Base-by-base conservation (phyloP, 2,329 filamentous ascomycete species). In the Hawksworthiomyces lignivorus region DNA sequence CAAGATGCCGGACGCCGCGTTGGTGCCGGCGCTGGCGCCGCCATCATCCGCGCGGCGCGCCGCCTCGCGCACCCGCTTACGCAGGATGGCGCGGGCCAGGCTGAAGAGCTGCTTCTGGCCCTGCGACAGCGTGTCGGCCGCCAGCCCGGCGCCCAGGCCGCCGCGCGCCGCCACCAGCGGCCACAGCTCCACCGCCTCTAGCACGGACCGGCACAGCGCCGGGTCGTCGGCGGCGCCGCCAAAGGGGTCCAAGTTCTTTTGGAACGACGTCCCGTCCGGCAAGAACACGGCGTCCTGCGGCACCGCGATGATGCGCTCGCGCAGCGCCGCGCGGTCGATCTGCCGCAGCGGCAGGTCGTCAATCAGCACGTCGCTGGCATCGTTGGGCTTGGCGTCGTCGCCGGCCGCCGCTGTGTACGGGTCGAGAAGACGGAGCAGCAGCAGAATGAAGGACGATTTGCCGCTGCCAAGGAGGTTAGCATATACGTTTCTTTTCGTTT, bases 51-150 rank as follows among this genome's bases (percentile, higher is more conserved):
- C 18, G 11, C 32, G 5, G 6, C 32, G 32, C 27, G 12, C 27
- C 24, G 17, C 17, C 12, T 31, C 27, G 3, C 38, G 40, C 3
- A 54, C 42, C 12, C 55, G 33, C 14, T 55, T 48, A 5, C 70
- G 60, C 7, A 83, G 56, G 15, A 82, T 64, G 0, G 76, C 79
- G 0, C 78, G 60, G 0, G 73, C 78, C 1, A 84, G 65, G 48
- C 71, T 77, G 50, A 84, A 80, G 0, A 84, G 64, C 51, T 84
- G 80, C 33, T 69, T 70, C 55, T 84, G 79, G 0, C 80, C 80
- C 26, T 72, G 68, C 5, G 68, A 72, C 6, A 80, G 61, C 38
- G 65, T 61, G 7, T 72, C 63, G 2, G 67, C 59, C n/a, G 64
- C 62, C 48, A 81, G 65, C 2, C 44, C 49, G 0, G 54, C 53